A percentile compares a stretch with the other conserved stretches of the same genome.
Evolutionary conservation across 257 asterid genomes (phyloP).

Genomic region (Schizonepeta tenuifolia): DNA sequence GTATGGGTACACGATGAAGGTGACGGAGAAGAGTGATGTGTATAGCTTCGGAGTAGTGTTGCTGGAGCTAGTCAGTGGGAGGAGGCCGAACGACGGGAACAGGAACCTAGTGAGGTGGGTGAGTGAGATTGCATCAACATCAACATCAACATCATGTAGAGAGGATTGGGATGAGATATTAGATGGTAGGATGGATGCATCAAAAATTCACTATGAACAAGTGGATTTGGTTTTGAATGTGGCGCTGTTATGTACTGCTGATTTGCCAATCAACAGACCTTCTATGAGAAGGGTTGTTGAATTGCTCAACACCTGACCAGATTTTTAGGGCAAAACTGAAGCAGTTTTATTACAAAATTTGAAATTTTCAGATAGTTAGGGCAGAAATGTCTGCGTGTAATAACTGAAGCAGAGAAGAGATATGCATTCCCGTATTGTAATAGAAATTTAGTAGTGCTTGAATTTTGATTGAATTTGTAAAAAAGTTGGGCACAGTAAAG

Average conservation of each 20-base stretch:
- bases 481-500: no score
- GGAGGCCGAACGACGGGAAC: slow-evolving; percentile 63
- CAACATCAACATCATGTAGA: slow-evolving; percentile 30
- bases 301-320: slow-evolving; percentile 43
- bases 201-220: slow-evolving; percentile 43
- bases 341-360: background rate
- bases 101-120: slow-evolving; percentile 73
- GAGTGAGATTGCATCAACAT: slow-evolving; percentile 43
- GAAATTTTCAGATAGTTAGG: background rate
- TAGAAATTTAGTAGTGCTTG: background rate
- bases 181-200: slow-evolving; percentile 56
- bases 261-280: slow-evolving; percentile 66
- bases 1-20: slow-evolving; percentile 71
- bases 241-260: slow-evolving; percentile 64
- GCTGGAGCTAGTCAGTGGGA: slow-evolving; percentile 67
- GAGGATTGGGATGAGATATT: slow-evolving; percentile 39
- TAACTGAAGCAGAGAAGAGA: no score
- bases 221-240: slow-evolving; percentile 57
- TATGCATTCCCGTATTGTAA: background rate
- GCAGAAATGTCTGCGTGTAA: background rate
- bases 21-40: slow-evolving; percentile 81
- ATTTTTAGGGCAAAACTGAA: background rate
- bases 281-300: slow-evolving; percentile 85
- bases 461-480: background rate
- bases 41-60: slow-evolving; percentile 80